Conservation (phyloP, 805 yeast species). For the Metschnikowia gruessii region DNA sequence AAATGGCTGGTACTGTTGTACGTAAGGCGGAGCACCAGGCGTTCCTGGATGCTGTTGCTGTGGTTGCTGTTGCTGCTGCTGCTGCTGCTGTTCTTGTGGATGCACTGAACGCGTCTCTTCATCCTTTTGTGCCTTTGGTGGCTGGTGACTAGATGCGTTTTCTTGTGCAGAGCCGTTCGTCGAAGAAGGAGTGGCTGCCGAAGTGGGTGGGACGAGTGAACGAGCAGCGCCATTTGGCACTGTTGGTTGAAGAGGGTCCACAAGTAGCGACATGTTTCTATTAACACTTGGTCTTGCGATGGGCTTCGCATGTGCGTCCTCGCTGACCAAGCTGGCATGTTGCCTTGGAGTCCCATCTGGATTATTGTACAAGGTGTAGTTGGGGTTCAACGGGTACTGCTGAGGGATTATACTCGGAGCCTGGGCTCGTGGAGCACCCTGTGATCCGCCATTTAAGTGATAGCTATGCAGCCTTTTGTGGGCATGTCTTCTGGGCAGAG, state of each 20-base stretch:
- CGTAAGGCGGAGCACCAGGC: conserved; percentile 8
- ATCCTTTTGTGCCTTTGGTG: not conserved
- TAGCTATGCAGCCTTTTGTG: conserved; percentile 9
- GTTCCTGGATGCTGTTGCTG: not conserved
- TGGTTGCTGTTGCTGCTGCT: not conserved
- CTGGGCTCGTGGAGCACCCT: conserved; percentile 23
- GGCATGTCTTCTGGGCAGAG: not conserved
- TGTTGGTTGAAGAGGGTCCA: conserved; percentile 36
- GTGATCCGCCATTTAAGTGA: conserved; percentile 13
- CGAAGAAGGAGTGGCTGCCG: not conserved
- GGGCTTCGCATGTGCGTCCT: not conserved
- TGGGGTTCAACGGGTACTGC: conserved; percentile 36
- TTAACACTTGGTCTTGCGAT: conserved; percentile 16
- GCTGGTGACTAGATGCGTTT: not conserved
- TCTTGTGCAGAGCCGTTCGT: conserved; percentile 2
- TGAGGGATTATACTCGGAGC: conserved; percentile 32
- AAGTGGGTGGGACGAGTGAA: not conserved
- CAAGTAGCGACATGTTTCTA: conserved; percentile 41
- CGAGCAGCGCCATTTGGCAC: not conserved
- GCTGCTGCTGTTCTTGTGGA: not conserved
- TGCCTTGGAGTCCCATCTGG: conserved; percentile 14
- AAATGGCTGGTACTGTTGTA: conserved; percentile 20
- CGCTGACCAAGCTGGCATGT: not conserved
- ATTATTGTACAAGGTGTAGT: conserved; percentile 29
- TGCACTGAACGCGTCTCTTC: not conserved